Evolutionary conservation across 2,329 filamentous ascomycete genomes (phyloP), one percentile per base, ranked within the genome.

Genomic region (Xylaria sp.): DNA sequence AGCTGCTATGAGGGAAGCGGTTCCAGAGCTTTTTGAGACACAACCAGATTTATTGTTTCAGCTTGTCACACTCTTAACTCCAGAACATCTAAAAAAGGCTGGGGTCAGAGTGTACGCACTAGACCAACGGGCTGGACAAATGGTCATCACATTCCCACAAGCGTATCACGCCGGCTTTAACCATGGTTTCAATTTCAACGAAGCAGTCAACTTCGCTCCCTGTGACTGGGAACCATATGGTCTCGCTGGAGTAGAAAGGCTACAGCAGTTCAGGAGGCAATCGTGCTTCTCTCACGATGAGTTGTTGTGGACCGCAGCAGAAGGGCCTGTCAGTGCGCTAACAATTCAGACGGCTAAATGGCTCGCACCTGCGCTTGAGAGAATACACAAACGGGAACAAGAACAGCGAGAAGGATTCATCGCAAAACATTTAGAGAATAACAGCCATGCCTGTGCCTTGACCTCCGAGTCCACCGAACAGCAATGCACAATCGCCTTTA

Each of bases 141-240:
- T 99, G 72, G 94, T 99, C 71, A 91, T 99, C 71, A 99, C 96
- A 0, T 99, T 98, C 75, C 96, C 96, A 0, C 93, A 97, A 78
- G 96, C 96, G 0, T 99, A 98, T 75, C 96, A 99, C 78, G 95
- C 96, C 5, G 96, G 96, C 0, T 99, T 99, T 82, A 99, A 99
- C 76, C 96, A 99, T 75, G 96, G 92, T 0, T 99, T 99, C 84
- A 99, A 99, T 78, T 97, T 98, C 81, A 99, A 99, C 75, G 96
- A 99, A 79, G 96, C 96, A 5, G 96, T 99, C 74, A 99, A 99
- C 78, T 99, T 99, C 81, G 96, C 96, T 0, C 96, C 96, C 0
- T 86, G 85, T 32, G 96, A 99, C 75, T 99, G 96, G 96, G 96
- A 99, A 76, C 93, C 94, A 0, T 97, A 90, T 77, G 96, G 96